Conservation (phyloP, 176 grass and related monocot genomes). For the Avena sativa region DNA sequence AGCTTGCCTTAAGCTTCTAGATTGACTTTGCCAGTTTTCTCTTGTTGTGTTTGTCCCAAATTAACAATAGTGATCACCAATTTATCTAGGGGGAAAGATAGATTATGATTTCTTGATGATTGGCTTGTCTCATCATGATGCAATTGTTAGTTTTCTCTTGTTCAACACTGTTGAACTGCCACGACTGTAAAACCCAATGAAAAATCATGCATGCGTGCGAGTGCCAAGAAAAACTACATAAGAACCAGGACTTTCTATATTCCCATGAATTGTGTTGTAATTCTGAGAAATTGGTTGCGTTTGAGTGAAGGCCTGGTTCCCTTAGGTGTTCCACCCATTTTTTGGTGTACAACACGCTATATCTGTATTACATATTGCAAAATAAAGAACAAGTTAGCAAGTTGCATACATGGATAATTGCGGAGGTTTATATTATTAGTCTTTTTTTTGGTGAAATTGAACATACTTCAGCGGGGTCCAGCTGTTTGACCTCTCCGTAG, state of each 20-base stretch:
- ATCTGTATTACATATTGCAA: background rate
- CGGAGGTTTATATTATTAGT: background rate
- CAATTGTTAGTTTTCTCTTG: slow-evolving; percentile 6
- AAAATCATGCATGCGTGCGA: background rate
- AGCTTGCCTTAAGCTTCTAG: background rate
- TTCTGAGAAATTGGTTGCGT: background rate
- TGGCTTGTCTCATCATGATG: background rate
- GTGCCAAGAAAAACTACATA: background rate
- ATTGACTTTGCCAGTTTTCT: background rate
- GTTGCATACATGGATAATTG: slow-evolving; percentile 9
- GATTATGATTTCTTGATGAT: background rate
- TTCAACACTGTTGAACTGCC: slow-evolving; percentile 17
- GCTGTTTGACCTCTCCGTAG: background rate
- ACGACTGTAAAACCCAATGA: background rate
- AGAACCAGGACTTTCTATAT: background rate
- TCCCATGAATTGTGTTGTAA: background rate
- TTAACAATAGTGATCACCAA: background rate
- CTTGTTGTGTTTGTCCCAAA: background rate
- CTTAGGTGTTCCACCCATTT: slow-evolving; percentile 2
- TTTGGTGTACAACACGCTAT: slow-evolving; percentile 1
- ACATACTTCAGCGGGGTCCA: background rate
- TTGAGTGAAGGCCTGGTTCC: background rate
- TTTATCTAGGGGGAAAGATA: background rate
- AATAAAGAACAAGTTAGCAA: background rate
- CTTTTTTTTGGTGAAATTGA: background rate